Base-by-base conservation (phyloP, 371 early-diverging fungal genomes). In the Globomyces sp. region DNA sequence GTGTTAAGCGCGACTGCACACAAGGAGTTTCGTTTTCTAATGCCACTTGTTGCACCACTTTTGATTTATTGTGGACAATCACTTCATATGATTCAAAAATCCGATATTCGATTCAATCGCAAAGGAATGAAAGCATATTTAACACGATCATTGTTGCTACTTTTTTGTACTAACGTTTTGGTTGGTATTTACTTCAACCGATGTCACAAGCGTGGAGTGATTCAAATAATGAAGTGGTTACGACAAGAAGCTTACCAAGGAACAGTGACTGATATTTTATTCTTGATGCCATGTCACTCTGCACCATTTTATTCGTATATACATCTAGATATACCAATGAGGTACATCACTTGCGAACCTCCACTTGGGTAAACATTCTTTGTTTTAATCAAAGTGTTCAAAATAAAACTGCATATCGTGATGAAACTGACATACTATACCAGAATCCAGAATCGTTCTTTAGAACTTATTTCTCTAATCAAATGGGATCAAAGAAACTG, bases 221-320 rank as follows among this genome's bases (percentile, higher is more conserved):
- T 95, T 8, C 91, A 94, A 67, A 94, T 87, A 8, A 87, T 92
- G 85, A 55, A 73, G 0, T 91, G 86, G 79, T 57, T 95, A 36
- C 79, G 90, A 50, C 58, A 74, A 0, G 77, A 87, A 58, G 73
- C 77, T 0, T 52, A 63, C 1, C 49, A 40, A 0, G 75, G 68
- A 11, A 4, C 59, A 4, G 75, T 82, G 0, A 63, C 57, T 4
- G 75, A 78, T 34, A 75, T 90, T 1, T 80, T 88, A 0, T 89
- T 94, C 63, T 67, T 95, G 45, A 96, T 93, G 94, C 96, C 98
- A 1, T 97, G 98, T 65, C 96, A 97, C 73, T 95, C 95, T 1
- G 94, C 96, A 0, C 98, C 96, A 2, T 93, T 85, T 80, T 87
- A 90, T 55, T 87, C 90, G 40, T 76, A 88, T 60, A 37, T 95